Conservation (phyloP, 176 grass and related monocot species). For the Phoenix dactylifera region DNA sequence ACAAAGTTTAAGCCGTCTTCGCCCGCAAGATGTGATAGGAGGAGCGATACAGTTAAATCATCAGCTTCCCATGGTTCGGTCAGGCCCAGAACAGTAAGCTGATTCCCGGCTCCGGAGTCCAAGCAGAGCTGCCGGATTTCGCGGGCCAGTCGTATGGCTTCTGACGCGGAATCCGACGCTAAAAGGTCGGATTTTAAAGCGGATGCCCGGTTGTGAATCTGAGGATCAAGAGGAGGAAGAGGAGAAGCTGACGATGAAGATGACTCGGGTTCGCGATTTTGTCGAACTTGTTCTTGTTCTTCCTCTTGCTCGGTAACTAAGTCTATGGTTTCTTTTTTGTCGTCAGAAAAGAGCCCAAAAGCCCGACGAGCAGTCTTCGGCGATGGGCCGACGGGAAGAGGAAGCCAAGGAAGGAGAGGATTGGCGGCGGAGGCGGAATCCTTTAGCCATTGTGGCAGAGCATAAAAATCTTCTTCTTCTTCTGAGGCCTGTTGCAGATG, state of each 20-base stretch:
- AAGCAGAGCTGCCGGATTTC: conserved; percentile 46
- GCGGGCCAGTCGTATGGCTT: conserved; percentile 24
- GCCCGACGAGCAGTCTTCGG: background rate
- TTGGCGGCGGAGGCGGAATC: conserved; percentile 11
- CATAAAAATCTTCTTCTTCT: conserved; percentile 35
- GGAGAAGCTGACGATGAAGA: background rate
- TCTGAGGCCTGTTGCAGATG: no score
- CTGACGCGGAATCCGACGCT: conserved; percentile 28
- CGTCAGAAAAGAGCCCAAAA: background rate
- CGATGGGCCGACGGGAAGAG: conserved; percentile 4
- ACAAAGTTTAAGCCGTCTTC: conserved; percentile 14
- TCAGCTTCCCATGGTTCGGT: conserved; percentile 64
- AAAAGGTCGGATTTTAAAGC: conserved; percentile 31
- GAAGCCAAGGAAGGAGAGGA: conserved; percentile 50
- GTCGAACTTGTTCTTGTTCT: conserved; percentile 1
- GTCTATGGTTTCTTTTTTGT: background rate
- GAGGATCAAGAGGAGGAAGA: conserved; percentile 22
- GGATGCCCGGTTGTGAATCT: conserved; percentile 7
- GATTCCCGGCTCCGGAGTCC: conserved; percentile 34
- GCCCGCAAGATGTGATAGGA: conserved; percentile 42
- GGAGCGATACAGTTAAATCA: conserved; percentile 35
- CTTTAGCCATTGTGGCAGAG: conserved; percentile 42
- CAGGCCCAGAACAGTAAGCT: conserved; percentile 39
- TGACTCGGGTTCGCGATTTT: background rate
- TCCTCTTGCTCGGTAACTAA: conserved; percentile 18